phyloP scores from a whole-genome alignment of 2,329 filamentous ascomycete species.

The Xylariales sp. region DNA sequence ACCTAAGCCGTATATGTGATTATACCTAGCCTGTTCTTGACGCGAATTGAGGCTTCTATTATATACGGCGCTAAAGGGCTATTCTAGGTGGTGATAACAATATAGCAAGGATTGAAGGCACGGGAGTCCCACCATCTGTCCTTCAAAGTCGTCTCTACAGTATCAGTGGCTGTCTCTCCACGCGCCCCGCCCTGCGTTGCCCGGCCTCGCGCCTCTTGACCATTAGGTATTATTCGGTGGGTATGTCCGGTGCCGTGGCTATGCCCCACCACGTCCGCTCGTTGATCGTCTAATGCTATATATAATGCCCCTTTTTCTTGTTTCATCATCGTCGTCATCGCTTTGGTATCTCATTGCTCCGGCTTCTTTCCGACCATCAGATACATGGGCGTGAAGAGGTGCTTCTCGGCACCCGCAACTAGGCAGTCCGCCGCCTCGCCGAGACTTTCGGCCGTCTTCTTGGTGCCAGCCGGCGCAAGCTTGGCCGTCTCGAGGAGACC shows the following conservation, averaged over 20 bases:
- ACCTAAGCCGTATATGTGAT: not conserved
- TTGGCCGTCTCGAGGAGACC: slow-evolving; percentile 79
- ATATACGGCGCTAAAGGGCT: slow-evolving; percentile 7
- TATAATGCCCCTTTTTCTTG: slow-evolving; percentile 13
- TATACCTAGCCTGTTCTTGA: not conserved
- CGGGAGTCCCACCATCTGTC: not conserved
- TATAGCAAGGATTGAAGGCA: not conserved
- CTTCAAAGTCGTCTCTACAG: not conserved
- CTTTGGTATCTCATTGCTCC: slow-evolving; percentile 48
- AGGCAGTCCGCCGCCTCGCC: slow-evolving; percentile 84
- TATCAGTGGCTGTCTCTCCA: not conserved
- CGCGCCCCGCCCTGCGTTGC: not conserved
- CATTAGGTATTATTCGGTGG: slow-evolving; percentile 38
- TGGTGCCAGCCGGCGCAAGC: slow-evolving; percentile 83
- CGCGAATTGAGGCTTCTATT: slow-evolving; percentile 22
- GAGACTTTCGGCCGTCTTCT: slow-evolving; percentile 94
- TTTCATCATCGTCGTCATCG: slow-evolving; percentile 33
- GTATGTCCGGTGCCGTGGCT: slow-evolving; percentile 28
- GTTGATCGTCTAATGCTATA: slow-evolving; percentile 15
- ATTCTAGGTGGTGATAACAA: not conserved
- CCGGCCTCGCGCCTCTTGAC: slow-evolving; percentile 6
- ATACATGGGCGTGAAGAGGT: slow-evolving; percentile 99
- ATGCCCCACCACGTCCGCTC: slow-evolving; percentile 26
- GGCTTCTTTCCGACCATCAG: slow-evolving; percentile 95
- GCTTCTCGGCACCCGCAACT: slow-evolving; percentile 85